Evolutionary conservation across 1,284 basidiomycete genomes (phyloP).

Genomic region (Pseudozyma flocculosa): DNA sequence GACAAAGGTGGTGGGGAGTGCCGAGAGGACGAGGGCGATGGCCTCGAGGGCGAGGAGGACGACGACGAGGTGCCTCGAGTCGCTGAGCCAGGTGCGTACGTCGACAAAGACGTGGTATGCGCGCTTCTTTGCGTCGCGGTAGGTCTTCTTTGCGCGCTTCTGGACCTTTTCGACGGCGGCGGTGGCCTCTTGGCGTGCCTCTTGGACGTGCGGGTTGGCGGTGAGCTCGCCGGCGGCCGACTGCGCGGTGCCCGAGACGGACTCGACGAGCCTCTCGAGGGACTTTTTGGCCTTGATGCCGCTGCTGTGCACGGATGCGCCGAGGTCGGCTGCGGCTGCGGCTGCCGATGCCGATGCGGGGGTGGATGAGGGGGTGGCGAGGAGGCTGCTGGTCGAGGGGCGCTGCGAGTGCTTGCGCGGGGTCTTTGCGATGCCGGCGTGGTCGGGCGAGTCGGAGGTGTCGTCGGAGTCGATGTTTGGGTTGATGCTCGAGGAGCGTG

Average conservation of each 20-base stretch:
- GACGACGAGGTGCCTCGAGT: constrained; percentile 38
- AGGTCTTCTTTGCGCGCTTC: constrained; percentile 18
- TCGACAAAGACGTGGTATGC: constrained; percentile 24
- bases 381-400: constrained; percentile 11
- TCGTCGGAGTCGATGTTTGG: constrained; percentile 44
- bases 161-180: constrained; percentile 31
- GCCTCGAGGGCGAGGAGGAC: constrained; percentile 41
- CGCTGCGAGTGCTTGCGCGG: constrained; percentile 48
- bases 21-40: constrained; percentile 33
- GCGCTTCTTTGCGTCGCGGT: constrained; percentile 26
- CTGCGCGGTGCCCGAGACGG: constrained; percentile 32
- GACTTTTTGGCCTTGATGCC: constrained; percentile 38
- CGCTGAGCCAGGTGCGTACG: constrained; percentile 33
- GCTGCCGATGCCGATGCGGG: constrained; percentile 3
- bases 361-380: constrained; percentile 24
- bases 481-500: constrained; percentile 35
- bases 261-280: constrained; percentile 38
- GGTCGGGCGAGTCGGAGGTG: constrained; percentile 39
- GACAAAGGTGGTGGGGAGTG: constrained; percentile 37
- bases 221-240: constrained; percentile 30
- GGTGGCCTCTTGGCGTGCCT: constrained; percentile 31
- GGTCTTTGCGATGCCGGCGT: constrained; percentile 21
- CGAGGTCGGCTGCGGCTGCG: constrained; percentile 15
- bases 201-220: constrained; percentile 21
- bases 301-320: constrained; percentile 20